Evolutionary conservation across 2,329 filamentous ascomycete genomes (phyloP).

Genomic region (Fusarium nurragi): DNA sequence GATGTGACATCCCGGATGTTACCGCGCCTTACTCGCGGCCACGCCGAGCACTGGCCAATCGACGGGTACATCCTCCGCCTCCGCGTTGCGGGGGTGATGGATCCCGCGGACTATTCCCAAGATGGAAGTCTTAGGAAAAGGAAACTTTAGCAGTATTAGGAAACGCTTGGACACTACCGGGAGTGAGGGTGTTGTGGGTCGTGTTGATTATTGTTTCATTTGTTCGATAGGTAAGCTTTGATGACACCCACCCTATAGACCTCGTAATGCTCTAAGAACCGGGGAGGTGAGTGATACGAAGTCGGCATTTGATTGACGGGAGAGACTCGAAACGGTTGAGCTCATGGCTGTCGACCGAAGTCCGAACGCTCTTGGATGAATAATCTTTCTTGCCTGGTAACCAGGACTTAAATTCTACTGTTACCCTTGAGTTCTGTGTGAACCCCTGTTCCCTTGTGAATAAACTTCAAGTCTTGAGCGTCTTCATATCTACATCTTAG

Average conservation of each 20-base stretch:
- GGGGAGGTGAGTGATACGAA: background rate
- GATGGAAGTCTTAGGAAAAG: slow-evolving; percentile 16
- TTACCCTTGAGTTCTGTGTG: no score
- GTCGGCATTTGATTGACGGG: background rate
- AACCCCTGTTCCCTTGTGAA: no score
- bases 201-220: background rate
- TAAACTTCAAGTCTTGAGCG: no score
- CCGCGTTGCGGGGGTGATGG: slow-evolving; percentile 25
- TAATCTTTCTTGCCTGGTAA: no score
- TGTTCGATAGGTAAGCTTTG: background rate
- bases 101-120: background rate
- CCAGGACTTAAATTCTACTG: no score
- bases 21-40: slow-evolving; percentile 5
- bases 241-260: background rate
- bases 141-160: background rate
- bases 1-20: background rate
- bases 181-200: background rate
- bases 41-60: background rate
- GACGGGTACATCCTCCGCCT: background rate
- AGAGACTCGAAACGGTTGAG: background rate
- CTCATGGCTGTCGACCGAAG: no score
- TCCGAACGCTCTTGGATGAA: no score
- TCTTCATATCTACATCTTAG: no score
- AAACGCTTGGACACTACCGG: background rate
- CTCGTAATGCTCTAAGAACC: background rate